Evolutionary conservation across 108 stramenopile species (phyloP), one percentile per base, ranked within the genome.

Genomic region (Cyclotella sp.): DNA sequence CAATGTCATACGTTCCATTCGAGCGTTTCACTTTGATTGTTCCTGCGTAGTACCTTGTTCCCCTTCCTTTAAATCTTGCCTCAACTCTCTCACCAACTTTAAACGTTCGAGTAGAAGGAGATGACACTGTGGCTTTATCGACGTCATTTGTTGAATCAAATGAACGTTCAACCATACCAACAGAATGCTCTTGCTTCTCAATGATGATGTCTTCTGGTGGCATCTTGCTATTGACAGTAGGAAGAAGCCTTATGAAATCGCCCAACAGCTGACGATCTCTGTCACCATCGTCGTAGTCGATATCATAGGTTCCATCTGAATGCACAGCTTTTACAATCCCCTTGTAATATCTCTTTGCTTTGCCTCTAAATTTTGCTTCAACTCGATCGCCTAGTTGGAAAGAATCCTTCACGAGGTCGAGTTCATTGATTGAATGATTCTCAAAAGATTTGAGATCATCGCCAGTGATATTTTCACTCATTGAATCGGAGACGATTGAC

Each of bases 221-320:
- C 41, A 13, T 45, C 15, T 6, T 18, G 27, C 14, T 27, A 19
- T 9, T 0, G 3, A 45, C 39, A 41, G 21, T 71, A 16, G 49
- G 49, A 3, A 51, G 49, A 51, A 51, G 19, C 9, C 71, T 58
- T 19, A 72, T 47, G 29, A 60, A 58, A 24, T 61, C 60, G n/a
- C 21, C 60, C 3, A 58, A 72, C 0, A 72, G 44, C 5, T 34
- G 22, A 27, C 41, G 59, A 44, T 72, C 71, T 47, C 21, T 58
- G 26, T 74, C 73, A 42, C 73, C 73, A 53, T 74, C 73, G 29
- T 74, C 73, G 39, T 74, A 74, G 9, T 53, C 51, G 22, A 74
- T 54, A 14, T 63, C 73, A 10, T 63, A 74, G 24, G 24, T 49
- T 1, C 29, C 62, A 18, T 42, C 62, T 30, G n/a, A n/a, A 26